These are phyloP conservation scores for Blastobotrys peoriensis DNA, from an alignment of 805 yeast species.

Conservation along the genomic window DNA sequence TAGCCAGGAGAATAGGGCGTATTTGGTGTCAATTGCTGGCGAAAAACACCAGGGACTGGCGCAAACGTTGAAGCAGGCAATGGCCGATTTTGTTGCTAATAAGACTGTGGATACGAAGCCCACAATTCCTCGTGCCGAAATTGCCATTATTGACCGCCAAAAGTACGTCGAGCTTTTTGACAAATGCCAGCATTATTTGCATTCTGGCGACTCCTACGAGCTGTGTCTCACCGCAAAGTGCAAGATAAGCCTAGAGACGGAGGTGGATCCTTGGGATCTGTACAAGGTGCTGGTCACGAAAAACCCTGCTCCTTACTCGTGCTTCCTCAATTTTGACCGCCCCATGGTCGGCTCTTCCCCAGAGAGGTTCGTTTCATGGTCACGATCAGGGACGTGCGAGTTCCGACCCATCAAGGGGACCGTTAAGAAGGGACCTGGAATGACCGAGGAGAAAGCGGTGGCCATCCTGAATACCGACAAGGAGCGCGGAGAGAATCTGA, in stretches of 20 bases:
- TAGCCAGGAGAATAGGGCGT: conserved; percentile 40
- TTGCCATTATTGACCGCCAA: conserved; percentile 42
- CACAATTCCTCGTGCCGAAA: conserved; percentile 3
- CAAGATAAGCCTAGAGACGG: conserved; percentile 44
- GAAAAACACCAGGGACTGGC: conserved; percentile 32
- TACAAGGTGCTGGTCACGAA: conserved; percentile 62
- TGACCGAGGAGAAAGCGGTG: conserved; percentile 55
- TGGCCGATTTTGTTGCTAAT: not conserved
- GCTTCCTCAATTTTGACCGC: conserved; percentile 50
- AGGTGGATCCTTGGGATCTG: conserved; percentile 64
- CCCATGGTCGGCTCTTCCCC: conserved; percentile 84
- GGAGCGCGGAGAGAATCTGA: conserved; percentile 90
- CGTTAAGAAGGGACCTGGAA: conserved; percentile 55
- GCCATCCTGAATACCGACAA: conserved; percentile 71
- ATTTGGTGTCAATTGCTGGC: conserved; percentile 45
- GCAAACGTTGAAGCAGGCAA: conserved; percentile 17
- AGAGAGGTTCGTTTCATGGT: conserved; percentile 86
- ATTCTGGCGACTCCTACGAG: conserved; percentile 87
- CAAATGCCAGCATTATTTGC: conserved; percentile 60
- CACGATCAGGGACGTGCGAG: conserved; percentile 48
- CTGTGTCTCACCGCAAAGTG: conserved; percentile 82
- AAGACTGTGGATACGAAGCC: not conserved
- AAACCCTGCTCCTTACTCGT: conserved; percentile 92
- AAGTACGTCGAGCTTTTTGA: conserved; percentile 51
- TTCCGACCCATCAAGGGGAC: conserved; percentile 97